Base-by-base conservation (phyloP, 2,329 filamentous ascomycete species). In the Fusarium anguioides region DNA sequence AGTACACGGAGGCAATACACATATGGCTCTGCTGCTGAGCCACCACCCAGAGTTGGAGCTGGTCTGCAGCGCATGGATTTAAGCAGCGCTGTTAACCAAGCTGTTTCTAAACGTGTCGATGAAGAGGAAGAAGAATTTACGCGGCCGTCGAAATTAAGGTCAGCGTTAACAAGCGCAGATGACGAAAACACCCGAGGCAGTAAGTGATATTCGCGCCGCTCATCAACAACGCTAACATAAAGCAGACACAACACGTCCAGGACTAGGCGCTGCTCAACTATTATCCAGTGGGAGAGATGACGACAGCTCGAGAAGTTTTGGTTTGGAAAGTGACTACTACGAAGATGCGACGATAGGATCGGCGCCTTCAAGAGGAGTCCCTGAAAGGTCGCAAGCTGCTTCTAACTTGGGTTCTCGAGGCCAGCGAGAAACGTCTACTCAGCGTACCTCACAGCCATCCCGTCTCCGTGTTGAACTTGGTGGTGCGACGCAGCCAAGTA, bases 11-110 rank as follows among this genome's bases (percentile, higher is more conserved):
- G 78, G 36, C 77, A 79, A 60, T 80, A 79, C 55, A 74, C 77
- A 2, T 80, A 80, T 66, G 78, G 78, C 31, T 76, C 78, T 31
- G 76, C 56, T n/a, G 73, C 65, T 27, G 78, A 80, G 47, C 78
- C 78, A 4, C 65, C 67, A 18, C 73, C 74, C 33, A 64, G 72
- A 60, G 46, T 60, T 33, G 62, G 58, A 44, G 50, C 60, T 61
- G 52, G 75, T 70, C 26, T 64, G 8, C 70, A 71, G 23, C 56
- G 66, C 18, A 66, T 72, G 60, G 68, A 74, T 37, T 58, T 79
- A 18, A 69, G 69, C 49, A 72, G 61, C 42, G 78, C 76, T 9
- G 74, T 79, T 29, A 71, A 68, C 11, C 67, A 70, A 14, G 75
- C 72, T 15, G 59, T 79, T 9, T 60, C 60, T 3, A 64, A 68